Percentiles rank a stretch among this genome's conserved stretches.
Evolutionary conservation across 2,329 filamentous ascomycete species (phyloP).

Genomic region (Cladophialophora psammophila): DNA sequence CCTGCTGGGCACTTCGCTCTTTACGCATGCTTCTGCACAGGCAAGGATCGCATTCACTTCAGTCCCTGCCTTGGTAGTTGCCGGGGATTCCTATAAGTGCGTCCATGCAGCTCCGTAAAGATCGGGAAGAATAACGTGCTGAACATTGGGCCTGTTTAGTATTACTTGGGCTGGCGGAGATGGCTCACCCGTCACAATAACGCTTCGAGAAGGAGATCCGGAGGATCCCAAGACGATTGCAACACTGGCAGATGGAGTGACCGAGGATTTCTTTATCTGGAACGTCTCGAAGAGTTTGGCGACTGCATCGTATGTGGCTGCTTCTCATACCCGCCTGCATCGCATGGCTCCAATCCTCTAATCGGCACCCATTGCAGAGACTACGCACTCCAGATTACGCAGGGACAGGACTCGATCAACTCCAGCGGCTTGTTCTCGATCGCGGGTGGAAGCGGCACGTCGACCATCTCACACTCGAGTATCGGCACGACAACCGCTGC

Average conservation of each 20-base stretch:
- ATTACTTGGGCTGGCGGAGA: slow-evolving; percentile 58
- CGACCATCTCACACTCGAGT: slow-evolving; percentile 32
- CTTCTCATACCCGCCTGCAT: background rate
- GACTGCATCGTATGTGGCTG: slow-evolving; percentile 49
- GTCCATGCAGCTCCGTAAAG: background rate
- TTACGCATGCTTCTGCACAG: slow-evolving; percentile 57
- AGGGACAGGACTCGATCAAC: slow-evolving; percentile 59
- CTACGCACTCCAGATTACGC: slow-evolving; percentile 67
- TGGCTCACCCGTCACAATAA: slow-evolving; percentile 57
- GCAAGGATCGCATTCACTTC: slow-evolving; percentile 59
- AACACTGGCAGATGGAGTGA: slow-evolving; percentile 49
- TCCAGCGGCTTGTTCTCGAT: slow-evolving; percentile 63
- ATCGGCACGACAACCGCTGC: slow-evolving; percentile 35
- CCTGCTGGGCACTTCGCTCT: slow-evolving; percentile 55
- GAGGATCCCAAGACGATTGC: slow-evolving; percentile 59
- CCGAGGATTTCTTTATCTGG: slow-evolving; percentile 35
- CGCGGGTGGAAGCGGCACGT: slow-evolving; percentile 45
- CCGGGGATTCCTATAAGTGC: slow-evolving; percentile 52
- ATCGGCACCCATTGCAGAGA: slow-evolving; percentile 42
- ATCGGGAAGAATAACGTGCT: slow-evolving; percentile 8
- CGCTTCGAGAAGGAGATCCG: slow-evolving; percentile 61
- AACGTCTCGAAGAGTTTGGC: slow-evolving; percentile 26
- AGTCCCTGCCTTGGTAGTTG: slow-evolving; percentile 56
- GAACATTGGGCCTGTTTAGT: slow-evolving; percentile 41
- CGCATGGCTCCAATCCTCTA: background rate